phyloP scores from a whole-genome alignment of 176 grass and related monocot species.

The Canna indica region DNA sequence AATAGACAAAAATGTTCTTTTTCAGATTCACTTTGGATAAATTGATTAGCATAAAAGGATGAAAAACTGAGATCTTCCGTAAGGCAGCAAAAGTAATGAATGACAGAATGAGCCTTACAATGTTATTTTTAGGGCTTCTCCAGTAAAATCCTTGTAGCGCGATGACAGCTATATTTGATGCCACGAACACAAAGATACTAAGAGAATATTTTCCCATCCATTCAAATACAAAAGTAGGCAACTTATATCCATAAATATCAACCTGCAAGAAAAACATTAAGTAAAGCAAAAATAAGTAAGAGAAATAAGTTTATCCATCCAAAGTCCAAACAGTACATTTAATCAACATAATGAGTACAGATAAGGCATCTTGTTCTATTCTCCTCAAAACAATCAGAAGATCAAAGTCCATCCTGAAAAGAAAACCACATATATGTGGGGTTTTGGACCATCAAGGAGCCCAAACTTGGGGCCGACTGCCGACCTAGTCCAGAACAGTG shows the following conservation, averaged over 20 bases:
- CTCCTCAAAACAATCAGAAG: background rate
- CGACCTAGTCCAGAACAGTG: background rate
- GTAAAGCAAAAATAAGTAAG: background rate
- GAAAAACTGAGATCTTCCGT: background rate
- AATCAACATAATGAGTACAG: background rate
- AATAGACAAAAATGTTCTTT: background rate
- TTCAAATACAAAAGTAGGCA: conserved; percentile 13
- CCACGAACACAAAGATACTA: conserved; percentile 22
- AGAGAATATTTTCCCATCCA: conserved; percentile 30
- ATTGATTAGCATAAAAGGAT: background rate
- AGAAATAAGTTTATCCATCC: background rate
- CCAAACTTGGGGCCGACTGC: background rate
- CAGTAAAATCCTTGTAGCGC: conserved; percentile 29
- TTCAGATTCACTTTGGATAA: background rate
- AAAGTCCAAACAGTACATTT: background rate
- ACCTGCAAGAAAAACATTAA: conserved; percentile 3
- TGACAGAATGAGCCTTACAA: conserved; percentile 9
- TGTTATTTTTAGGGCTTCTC: conserved; percentile 21
- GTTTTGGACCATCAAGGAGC: background rate
- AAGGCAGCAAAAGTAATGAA: background rate
- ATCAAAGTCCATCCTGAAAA: background rate
- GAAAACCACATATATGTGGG: background rate
- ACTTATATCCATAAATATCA: conserved; percentile 12
- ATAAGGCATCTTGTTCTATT: background rate
- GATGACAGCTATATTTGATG: conserved; percentile 13